Evolutionary conservation across 257 asterid genomes (phyloP), one percentile per base, ranked within the genome.

Genomic region (Gentiana straminea): DNA sequence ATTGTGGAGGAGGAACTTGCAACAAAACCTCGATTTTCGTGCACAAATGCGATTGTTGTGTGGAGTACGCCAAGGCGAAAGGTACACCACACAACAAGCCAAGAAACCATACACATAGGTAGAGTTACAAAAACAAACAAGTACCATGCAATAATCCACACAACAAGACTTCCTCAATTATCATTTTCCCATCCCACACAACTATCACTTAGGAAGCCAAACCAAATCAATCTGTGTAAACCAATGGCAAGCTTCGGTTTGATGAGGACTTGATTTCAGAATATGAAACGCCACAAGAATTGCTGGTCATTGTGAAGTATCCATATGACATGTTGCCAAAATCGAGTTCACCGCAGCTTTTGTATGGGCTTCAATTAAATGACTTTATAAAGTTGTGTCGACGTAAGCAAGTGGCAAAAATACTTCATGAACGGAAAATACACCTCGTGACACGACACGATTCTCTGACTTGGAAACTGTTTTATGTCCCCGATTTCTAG

Each of bases 371-470:
- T 68, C 75, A 2, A 62, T 57, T 13, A 78, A 35, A 2, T 75
- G 75, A 78, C 71, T 0, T 57, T 50, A 33, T 72, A 75, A 15
- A 78, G 35, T 3, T 49, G 55, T 3, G 77, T 58, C 1, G 81
- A 74, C 2, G 76, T 38, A 3, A 80, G 52, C 49, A 70, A 51
- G 37, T 80, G 86, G 39, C 84, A 80, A 3, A 66, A 69, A 41
- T 74, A 80, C 0, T 79, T 63, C 0, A 84, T 71, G 35, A 77
- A 77, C 0, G 84, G 84, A 38, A 77, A 63, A 60, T 64, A 72
- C 4, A 64, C 61, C 46, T 74, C 83, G 52, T 80, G 86, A 36
- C 86, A 74, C 6, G 81, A 65, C 10, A 74, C 79, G 1, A 69
- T 54, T 43, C 50, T 71, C 11, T 61, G 43, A 1, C 59, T 34